Evolutionary conservation across 176 grass and related monocot species (phyloP).

Genomic region (Saccharum officinarum): DNA sequence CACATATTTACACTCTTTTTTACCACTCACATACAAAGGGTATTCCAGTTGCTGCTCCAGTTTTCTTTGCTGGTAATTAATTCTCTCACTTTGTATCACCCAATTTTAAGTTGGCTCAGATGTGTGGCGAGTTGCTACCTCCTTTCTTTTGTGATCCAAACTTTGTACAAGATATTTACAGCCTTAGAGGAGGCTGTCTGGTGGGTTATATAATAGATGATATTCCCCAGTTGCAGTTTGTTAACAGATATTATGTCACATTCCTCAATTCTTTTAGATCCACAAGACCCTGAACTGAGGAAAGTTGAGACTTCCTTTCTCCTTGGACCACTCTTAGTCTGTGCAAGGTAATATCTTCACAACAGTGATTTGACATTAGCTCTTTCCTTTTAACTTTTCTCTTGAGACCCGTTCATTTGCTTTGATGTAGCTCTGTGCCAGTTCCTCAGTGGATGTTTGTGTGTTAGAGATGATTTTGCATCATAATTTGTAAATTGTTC

Average conservation of each 20-base stretch:
- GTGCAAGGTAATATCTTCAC: constrained; percentile 60
- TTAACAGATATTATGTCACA: constrained; percentile 5
- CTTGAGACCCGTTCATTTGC: background rate
- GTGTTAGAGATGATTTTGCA: constrained; percentile 13
- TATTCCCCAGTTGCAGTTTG: background rate
- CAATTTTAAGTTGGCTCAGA: constrained; percentile 19
- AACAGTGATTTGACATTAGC: background rate
- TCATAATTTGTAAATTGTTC: background rate
- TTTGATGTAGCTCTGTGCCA: background rate
- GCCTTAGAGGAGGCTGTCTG: background rate
- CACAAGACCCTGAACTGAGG: constrained; percentile 67
- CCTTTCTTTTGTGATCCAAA: background rate
- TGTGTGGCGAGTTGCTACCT: background rate
- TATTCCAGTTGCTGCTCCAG: constrained; percentile 66
- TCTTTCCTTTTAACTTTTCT: background rate
- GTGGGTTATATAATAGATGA: background rate
- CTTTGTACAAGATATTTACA: background rate
- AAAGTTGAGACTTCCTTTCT: constrained; percentile 93
- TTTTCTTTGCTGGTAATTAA: constrained; percentile 86
- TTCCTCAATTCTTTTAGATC: constrained; percentile 50
- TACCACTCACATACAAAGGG: constrained; percentile 82
- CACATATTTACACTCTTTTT: constrained; percentile 94
- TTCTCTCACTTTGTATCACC: constrained; percentile 6
- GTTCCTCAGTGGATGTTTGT: background rate
- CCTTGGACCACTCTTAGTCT: constrained; percentile 79